Conservation (phyloP, 192 early-diverging fungal species). For the Coemansia sp. region DNA sequence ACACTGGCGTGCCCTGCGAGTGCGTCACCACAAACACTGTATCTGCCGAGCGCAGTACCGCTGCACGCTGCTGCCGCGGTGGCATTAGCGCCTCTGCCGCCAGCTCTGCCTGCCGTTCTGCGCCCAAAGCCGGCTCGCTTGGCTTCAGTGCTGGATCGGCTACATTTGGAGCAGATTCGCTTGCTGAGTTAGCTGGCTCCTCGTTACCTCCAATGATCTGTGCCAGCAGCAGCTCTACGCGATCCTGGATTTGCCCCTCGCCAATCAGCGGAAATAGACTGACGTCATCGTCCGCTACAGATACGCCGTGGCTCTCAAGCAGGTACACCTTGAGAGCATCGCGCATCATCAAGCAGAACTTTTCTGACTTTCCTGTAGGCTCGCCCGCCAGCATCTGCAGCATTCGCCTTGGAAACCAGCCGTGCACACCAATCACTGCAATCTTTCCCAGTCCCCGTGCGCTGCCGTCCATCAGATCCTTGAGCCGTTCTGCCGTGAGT, state of each 20-base stretch:
- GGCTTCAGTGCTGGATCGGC: slow-evolving; percentile 7
- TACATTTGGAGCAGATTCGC: not conserved
- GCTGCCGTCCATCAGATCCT: slow-evolving; percentile 21
- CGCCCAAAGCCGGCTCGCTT: not conserved
- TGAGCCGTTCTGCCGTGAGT: slow-evolving; percentile 13
- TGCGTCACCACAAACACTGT: slow-evolving; percentile 87
- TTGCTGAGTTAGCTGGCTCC: too few relatives aligned
- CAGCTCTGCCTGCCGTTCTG: slow-evolving; percentile 23
- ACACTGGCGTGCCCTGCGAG: slow-evolving; percentile 91
- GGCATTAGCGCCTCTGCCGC: slow-evolving; percentile 41
- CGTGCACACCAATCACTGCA: slow-evolving; percentile 85
- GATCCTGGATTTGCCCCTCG: slow-evolving; percentile 86
- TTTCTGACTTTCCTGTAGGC: slow-evolving; percentile 86
- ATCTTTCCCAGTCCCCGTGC: slow-evolving; percentile 48
- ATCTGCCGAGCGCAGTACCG: slow-evolving; percentile 54
- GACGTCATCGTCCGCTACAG: slow-evolving; percentile 52
- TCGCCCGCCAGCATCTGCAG: slow-evolving; percentile 79
- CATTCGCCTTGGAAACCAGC: slow-evolving; percentile 81
- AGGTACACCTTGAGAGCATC: slow-evolving; percentile 62
- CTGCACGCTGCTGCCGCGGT: slow-evolving; percentile 18
- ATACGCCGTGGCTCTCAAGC: slow-evolving; percentile 48
- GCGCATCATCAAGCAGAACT: slow-evolving; percentile 88
- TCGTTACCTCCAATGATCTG: slow-evolving; percentile 53
- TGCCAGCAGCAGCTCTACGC: slow-evolving; percentile 77
- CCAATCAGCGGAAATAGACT: slow-evolving; percentile 83